Conservation (phyloP, 495 filamentous ascomycete genomes). For the Aspergillus leporis region DNA sequence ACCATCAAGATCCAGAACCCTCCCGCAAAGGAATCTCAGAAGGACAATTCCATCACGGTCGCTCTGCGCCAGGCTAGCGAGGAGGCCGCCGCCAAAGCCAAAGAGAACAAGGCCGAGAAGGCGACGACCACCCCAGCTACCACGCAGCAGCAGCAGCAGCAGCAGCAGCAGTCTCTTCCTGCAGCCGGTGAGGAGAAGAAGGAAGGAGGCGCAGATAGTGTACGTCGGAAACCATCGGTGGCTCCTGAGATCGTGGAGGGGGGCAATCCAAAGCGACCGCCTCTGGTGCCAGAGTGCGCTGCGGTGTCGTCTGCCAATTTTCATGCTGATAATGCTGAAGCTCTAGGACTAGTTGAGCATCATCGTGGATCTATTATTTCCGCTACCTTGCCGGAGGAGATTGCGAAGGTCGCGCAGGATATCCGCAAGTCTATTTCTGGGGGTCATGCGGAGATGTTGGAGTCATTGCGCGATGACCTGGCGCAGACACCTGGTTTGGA, state of each 20-base stretch:
- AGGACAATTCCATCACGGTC: slow-evolving; percentile 44
- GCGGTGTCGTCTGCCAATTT: slow-evolving; percentile 47
- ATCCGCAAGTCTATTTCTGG: slow-evolving; percentile 41
- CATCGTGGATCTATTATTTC: slow-evolving; percentile 48
- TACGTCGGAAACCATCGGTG: slow-evolving; percentile 29
- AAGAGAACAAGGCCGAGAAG: slow-evolving; percentile 21
- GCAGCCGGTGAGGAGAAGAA: slow-evolving; percentile 10
- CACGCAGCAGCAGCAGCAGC: slow-evolving; percentile 9
- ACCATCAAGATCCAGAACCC: slow-evolving; percentile 48
- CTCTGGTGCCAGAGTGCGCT: slow-evolving; percentile 42
- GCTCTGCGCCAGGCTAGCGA: slow-evolving; percentile 65
- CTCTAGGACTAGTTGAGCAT: slow-evolving; percentile 41
- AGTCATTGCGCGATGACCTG: slow-evolving; percentile 30
- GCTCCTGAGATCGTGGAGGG: slow-evolving; percentile 33
- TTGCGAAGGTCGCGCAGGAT: slow-evolving; percentile 39
- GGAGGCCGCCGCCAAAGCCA: slow-evolving; percentile 68
- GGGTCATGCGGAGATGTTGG: slow-evolving; percentile 22
- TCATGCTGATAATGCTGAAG: slow-evolving; percentile 43
- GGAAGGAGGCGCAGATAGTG: slow-evolving; percentile 22
- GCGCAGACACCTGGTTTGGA: slow-evolving; percentile 21
- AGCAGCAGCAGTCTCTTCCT: slow-evolving; percentile 7
- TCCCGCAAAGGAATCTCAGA: slow-evolving; percentile 34
- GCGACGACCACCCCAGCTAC: slow-evolving; percentile 13
- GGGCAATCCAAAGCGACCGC: slow-evolving; percentile 30
- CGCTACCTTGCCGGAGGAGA: slow-evolving; percentile 35